Conservation (phyloP, 345 rosid genomes). For the Bruguiera parviflora region DNA sequence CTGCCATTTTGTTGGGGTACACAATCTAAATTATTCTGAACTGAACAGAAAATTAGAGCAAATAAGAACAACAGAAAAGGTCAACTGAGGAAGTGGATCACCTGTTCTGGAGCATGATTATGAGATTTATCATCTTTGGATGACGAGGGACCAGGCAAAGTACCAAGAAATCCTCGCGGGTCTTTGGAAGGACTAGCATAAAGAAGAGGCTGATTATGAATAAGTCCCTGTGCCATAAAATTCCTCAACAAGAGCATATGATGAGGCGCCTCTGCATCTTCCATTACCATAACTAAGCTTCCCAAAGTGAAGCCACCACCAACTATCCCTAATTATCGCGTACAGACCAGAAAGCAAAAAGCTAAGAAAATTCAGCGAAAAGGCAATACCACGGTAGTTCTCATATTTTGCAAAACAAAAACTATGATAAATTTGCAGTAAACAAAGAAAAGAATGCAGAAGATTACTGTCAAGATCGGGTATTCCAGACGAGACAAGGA, state of each 20-base stretch:
- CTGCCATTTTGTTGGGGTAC: constrained; percentile 32
- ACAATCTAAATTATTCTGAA: not conserved
- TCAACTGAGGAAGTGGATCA: constrained; percentile 17
- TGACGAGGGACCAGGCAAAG: constrained; percentile 67
- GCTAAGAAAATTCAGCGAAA: not conserved
- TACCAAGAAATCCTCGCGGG: constrained; percentile 81
- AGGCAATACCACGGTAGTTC: not conserved
- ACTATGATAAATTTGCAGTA: not conserved
- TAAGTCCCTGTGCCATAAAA: constrained; percentile 96
- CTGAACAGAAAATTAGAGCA: not conserved
- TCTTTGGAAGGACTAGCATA: constrained; percentile 79
- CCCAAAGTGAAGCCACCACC: constrained; percentile 91
- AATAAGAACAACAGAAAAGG: not conserved
- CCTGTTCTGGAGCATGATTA: constrained; percentile 46
- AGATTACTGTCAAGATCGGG: constrained; percentile 83
- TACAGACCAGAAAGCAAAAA: constrained; percentile 11
- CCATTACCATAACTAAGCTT: constrained; percentile 89
- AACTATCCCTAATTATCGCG: constrained; percentile 48
- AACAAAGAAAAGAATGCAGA: constrained; percentile 1
- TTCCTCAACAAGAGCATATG: constrained; percentile 89
- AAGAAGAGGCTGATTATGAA: constrained; percentile 72
- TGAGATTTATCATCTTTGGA: constrained; percentile 61
- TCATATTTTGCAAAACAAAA: too few relatives aligned
- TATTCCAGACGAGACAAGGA: constrained; percentile 69
- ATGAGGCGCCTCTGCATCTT: constrained; percentile 97